Conservation (phyloP, 148 eudicot species). For the Diospyros kaki region DNA sequence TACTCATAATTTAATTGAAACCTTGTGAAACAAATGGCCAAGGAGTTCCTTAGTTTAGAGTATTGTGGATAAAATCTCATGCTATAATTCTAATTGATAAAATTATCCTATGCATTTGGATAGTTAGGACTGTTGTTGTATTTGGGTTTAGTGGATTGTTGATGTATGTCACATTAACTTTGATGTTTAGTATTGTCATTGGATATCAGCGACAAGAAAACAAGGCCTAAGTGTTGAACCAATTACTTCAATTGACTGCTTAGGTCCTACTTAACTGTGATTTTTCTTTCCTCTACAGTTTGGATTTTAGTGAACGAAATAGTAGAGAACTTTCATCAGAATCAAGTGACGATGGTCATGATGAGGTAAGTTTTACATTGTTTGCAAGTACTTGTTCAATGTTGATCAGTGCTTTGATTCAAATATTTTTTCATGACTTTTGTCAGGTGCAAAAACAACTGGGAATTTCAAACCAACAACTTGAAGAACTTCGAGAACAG, state of each 20-base stretch:
- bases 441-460: conserved; percentile 53
- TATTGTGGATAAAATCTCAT: not conserved
- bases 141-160: not conserved
- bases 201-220: not conserved
- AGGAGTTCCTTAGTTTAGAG: not conserved
- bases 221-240: too few species aligned
- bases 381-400: not conserved
- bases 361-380: conserved; percentile 31
- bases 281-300: conserved; percentile 31
- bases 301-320: conserved; percentile 37
- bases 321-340: conserved; percentile 61
- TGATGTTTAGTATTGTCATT: not conserved
- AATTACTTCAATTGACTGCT: not conserved
- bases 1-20: too few species aligned
- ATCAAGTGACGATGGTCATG: conserved; percentile 41
- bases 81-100: not conserved
- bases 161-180: not conserved
- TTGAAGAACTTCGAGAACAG: conserved; percentile 71
- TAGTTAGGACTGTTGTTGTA: not conserved
- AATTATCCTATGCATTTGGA: too few species aligned
- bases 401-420: conserved; percentile 2
- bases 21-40: not conserved
- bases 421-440: conserved; percentile 13
- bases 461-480: conserved; percentile 38
- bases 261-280: not conserved